Percentiles rank a stretch among this genome's conserved stretches.
Conservation (phyloP, 129 eudicot genomes). For the Logfia minima region DNA sequence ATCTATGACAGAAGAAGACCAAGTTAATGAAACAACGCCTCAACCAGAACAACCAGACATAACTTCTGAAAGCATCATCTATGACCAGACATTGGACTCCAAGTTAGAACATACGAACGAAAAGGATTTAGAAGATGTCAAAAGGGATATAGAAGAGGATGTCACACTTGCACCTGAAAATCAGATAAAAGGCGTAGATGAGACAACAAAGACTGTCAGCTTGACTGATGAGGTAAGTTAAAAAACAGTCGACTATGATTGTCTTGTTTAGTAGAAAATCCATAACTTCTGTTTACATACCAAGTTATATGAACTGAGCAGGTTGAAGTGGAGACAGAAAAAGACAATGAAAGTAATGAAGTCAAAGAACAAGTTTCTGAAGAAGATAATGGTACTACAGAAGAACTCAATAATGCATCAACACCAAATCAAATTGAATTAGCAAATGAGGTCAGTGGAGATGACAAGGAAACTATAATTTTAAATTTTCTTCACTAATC, state of each 20-base stretch:
- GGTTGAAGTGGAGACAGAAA: constrained; percentile 26
- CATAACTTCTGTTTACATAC: constrained; percentile 11
- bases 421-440: constrained; percentile 27
- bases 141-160: constrained; percentile 22
- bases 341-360: constrained; percentile 19
- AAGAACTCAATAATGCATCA: constrained; percentile 27
- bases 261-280: constrained; percentile 16
- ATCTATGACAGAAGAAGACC: constrained; percentile 8
- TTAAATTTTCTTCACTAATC: not conserved
- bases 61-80: constrained; percentile 19
- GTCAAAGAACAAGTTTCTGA: constrained; percentile 18
- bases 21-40: constrained; percentile 15
- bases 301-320: constrained; percentile 19
- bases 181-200: constrained; percentile 22
- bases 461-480: not conserved
- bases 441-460: constrained; percentile 28
- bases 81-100: constrained; percentile 18
- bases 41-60: constrained; percentile 22
- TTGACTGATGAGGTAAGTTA: constrained; percentile 33
- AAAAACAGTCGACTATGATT: not conserved
- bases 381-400: constrained; percentile 21
- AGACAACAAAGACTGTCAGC: constrained; percentile 22
- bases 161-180: constrained; percentile 17
- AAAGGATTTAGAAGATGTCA: constrained; percentile 22
- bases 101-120: constrained; percentile 10